Evolutionary conservation across 2,329 filamentous ascomycete species (phyloP), one percentile per base, ranked within the genome.

Genomic region (Cladophialophora chaetospira): DNA sequence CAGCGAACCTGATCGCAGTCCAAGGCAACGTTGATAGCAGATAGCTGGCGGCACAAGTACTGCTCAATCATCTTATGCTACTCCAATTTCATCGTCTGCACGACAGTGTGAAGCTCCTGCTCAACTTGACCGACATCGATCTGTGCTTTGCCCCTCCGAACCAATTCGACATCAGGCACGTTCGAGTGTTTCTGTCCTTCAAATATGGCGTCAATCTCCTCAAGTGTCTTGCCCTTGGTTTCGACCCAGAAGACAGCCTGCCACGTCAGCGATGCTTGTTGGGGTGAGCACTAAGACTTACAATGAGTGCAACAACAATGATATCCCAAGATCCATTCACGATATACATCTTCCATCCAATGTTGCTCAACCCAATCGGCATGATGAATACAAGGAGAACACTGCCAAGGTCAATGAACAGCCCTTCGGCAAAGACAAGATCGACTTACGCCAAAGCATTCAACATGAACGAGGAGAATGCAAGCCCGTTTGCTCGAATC

Each of bases 341-440:
- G 64, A 80, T 77, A 55, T 77, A 79, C 70, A 73, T 74, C 55
- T 73, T 76, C 74, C 74, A 79, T 1, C 74, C 75, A 25, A 78
- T 76, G 40, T 70, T 73, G 3, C 66, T 63, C 1, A 77, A 63
- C 1, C 72, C 73, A 45, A 76, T 76, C 1, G 75, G 74, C 25
- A 54, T 49, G 25, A 52, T 38, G 15, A 53, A 47, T 3, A 40
- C 38, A 19, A 45, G 28, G 13, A 58, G 19, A 11, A 58, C 23
- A 15, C 55, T 43, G 21, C n/a, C 11, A 4, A 5, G 17, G 4
- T 47, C 26, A 26, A 48, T 36, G 19, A 13, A 3, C 8, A 21
- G 25, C 11, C 5, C 6, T 11, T 36, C 80, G 67, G 2, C 2
- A 21, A 33, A 28, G 5, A 5, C 5, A 25, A 4, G 3, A 9